These are phyloP conservation scores for Arachnopeziza araneosa DNA, from an alignment of 2,329 filamentous ascomycete genomes.

Conservation along the genomic window DNA sequence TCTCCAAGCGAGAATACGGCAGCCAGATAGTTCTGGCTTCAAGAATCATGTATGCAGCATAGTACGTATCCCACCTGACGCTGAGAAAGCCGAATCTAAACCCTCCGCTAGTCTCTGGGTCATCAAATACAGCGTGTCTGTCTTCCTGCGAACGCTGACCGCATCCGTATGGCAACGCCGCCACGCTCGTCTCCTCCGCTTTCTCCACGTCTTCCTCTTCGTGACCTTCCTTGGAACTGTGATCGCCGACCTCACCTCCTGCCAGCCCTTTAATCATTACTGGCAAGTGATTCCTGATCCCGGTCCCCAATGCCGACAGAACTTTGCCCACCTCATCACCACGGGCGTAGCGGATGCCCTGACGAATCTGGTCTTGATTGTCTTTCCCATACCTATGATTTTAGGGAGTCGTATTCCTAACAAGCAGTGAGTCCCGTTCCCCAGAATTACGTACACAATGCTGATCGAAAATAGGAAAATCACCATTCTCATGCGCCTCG, in stretches of 20 bases:
- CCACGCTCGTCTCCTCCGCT: slow-evolving; percentile 63
- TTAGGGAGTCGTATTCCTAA: slow-evolving; percentile 66
- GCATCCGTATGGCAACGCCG: slow-evolving; percentile 72
- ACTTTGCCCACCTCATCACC: slow-evolving; percentile 76
- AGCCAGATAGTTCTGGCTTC: slow-evolving; percentile 76
- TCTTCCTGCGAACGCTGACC: slow-evolving; percentile 83
- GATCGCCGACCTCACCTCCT: slow-evolving; percentile 76
- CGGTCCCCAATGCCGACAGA: slow-evolving; percentile 75
- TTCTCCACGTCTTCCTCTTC: slow-evolving; percentile 68
- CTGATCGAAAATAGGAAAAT: slow-evolving; percentile 51
- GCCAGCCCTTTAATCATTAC: slow-evolving; percentile 66
- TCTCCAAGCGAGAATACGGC: slow-evolving; percentile 62
- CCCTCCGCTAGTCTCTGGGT: slow-evolving; percentile 67
- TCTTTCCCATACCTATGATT: slow-evolving; percentile 85
- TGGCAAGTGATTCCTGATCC: slow-evolving; percentile 82
- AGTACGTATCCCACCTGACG: slow-evolving; percentile 53
- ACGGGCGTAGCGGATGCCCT: slow-evolving; percentile 82
- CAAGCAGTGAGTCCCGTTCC: slow-evolving; percentile 35
- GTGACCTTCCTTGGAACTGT: slow-evolving; percentile 74
- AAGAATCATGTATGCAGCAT: slow-evolving; percentile 80
- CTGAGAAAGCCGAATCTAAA: neutral
- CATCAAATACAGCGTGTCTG: slow-evolving; percentile 80
- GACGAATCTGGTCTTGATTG: slow-evolving; percentile 79
- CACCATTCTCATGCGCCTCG: slow-evolving; percentile 75
- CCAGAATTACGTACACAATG: no score